Evolutionary conservation across 1,284 basidiomycete genomes (phyloP), one percentile per base, ranked within the genome.

Genomic region (Puccinia hordei): DNA sequence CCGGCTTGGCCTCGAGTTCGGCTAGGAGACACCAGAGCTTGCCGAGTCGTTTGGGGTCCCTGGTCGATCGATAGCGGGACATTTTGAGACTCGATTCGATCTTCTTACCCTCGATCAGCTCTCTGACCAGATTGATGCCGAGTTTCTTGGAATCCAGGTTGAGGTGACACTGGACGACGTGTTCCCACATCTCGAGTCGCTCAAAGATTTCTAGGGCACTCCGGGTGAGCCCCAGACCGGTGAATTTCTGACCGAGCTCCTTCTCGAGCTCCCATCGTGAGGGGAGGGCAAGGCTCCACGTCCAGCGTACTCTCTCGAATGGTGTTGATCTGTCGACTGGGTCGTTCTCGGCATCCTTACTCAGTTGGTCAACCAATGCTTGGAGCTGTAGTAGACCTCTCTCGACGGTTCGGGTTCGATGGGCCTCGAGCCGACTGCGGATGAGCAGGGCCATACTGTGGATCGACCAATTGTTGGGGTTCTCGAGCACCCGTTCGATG

Each of bases 11-110:
- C 83, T 97, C 92, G 46, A 99, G 89, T 85, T 99, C 97, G 6
- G 96, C 97, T 19, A 98, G 88, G 4, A 98, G 87, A 87, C 97
- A 99, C 93, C 94, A 96, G 33, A 99, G 87, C 87, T 98, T 98
- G 9, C 94, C 94, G 85, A 93, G 91, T 53, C 95, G 89, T 51
- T 83, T 81, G 9, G 53, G 49, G n/a, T 80, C 77, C 8, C 22
- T 22, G 6, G 35, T 51, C 49, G 44, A 82, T 68, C 72, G 83
- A 9, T 78, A 82, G 55, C 91, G 88, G 53, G 68, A 63, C 68
- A 92, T 86, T 46, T 95, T 90, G 12, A 88, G 87, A 22, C 95
- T 93, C 1, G 90, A 89, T 86, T 97, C 94, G 41, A 90, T 88
- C 85, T 92, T 94, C 59, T 88, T 87, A 0, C 94, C 95, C 82